Evolutionary conservation across 768 basidiomycete genomes (phyloP).

Genomic region (Russula virescens): DNA sequence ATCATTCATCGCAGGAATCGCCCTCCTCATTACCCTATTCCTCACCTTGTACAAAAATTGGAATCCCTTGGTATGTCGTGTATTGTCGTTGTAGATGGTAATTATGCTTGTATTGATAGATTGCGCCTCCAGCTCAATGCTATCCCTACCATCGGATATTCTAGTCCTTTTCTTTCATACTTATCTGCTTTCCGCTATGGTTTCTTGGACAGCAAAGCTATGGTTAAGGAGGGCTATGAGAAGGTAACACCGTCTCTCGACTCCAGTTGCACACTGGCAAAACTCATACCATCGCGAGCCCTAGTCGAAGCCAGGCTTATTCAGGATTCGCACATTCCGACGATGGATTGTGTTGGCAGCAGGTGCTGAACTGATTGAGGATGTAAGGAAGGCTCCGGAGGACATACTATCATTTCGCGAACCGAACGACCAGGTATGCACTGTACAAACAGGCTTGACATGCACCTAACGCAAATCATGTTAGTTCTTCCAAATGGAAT

Average conservation of each 20-base stretch:
- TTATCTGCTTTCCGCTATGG: conserved; percentile 2
- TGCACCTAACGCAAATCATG: not conserved
- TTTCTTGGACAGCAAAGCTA: not conserved
- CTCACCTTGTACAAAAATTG: not conserved
- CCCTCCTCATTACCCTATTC: not conserved
- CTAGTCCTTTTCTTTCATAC: conserved; percentile 29
- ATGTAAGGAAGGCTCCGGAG: not conserved
- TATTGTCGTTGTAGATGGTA: conserved; percentile 1
- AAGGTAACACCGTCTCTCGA: not conserved
- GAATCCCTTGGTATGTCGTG: not conserved
- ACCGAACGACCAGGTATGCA: not conserved
- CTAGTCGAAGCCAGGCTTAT: not conserved
- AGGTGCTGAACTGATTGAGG: not conserved
- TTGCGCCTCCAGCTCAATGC: not conserved
- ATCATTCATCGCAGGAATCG: not conserved
- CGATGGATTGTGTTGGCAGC: not conserved
- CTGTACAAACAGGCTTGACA: not conserved
- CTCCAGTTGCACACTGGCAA: not conserved
- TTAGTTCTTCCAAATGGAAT: not conserved
- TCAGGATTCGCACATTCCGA: not conserved
- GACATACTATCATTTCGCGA: not conserved
- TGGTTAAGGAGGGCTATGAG: conserved; percentile 5
- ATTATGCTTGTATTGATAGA: not conserved
- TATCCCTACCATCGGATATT: not conserved
- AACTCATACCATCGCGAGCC: not conserved